phyloP scores from a whole-genome alignment of 1,284 basidiomycete species.

The Kwoniella shivajii region DNA sequence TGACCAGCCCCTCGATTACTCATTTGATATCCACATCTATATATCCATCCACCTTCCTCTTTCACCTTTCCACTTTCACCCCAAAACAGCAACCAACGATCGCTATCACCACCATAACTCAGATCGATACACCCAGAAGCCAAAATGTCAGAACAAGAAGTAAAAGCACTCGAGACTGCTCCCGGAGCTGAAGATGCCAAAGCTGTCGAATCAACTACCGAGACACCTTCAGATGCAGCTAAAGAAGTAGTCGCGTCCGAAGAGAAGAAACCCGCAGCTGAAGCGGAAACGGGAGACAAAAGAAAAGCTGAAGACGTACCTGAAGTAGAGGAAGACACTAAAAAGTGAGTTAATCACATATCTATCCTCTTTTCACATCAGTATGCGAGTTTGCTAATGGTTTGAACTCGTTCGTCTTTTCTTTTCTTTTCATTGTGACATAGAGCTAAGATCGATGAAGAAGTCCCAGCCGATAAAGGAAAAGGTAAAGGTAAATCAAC shows the following conservation, averaged over 20 bases:
- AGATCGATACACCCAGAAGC: background rate
- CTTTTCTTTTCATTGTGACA: background rate
- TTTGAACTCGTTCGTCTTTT: background rate
- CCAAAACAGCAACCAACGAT: background rate
- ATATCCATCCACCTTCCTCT: too few relatives aligned
- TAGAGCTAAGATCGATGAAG: conserved; percentile 37
- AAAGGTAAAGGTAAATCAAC: conserved; percentile 38
- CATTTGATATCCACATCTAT: too few relatives aligned
- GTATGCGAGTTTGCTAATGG: background rate
- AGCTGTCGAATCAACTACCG: conserved; percentile 1
- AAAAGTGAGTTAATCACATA: conserved; percentile 43
- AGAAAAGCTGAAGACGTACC: conserved; percentile 22
- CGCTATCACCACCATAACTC: too few relatives aligned
- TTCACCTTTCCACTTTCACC: background rate
- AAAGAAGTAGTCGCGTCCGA: conserved; percentile 10
- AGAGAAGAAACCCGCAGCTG: too few relatives aligned
- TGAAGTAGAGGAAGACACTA: conserved; percentile 17
- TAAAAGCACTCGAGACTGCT: conserved; percentile 10
- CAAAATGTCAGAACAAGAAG: conserved; percentile 13
- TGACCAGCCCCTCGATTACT: too few relatives aligned
- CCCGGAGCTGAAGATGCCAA: conserved; percentile 13
- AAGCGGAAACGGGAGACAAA: conserved; percentile 24
- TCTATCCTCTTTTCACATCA: background rate
- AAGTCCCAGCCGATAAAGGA: conserved; percentile 11
- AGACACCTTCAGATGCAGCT: conserved; percentile 6